Evolutionary conservation across 331 rosid species (phyloP), one percentile per base, ranked within the genome.

Genomic region (Spiraea crenata): DNA sequence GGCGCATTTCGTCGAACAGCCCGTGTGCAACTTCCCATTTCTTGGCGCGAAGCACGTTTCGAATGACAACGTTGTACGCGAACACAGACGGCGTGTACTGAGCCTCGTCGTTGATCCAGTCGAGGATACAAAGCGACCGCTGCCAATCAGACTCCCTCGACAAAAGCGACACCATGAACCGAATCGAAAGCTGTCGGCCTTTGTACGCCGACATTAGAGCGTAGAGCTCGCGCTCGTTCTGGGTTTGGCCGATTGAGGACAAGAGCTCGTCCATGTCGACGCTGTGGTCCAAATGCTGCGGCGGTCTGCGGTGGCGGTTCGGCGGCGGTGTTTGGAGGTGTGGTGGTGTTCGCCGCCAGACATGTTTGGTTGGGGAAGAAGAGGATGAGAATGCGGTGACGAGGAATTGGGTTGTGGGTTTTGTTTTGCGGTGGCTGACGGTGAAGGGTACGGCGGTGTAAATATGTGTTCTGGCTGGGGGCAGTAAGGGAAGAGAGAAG

Each of bases 1-100:
- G 89, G 64, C 96, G 96, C 98, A 89, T 90, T 89, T 93, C 98
- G 6, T 93, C 93, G 25, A 93, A 90, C 91, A 93, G 92, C 10
- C 98, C 98, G 47, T 83, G 95, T 2, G 95, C 98, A 47, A 93
- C 67, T 8, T 79, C 85, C 88, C 88, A 90, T 73, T 90, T 96
- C 77, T 87, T 84, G 13, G 95, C 87, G 0, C 97, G 90, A 11
- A 90, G 88, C 17, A 87, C 97, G 31, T 93, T 93, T 1, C 98
- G 90, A 1, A 93, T 5, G n/a, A 85, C 92, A 16, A 93, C 96
- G 38, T 93, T 93, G 89, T 88, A 90, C 58, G 95, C 98, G 54
- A 80, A 75, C 15, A 93, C 83, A 0, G 97, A 87, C 12, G 97
- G 97, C 5, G 95, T 64, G 58, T 93, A 93, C 5, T 47, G 81